Base-by-base conservation (phyloP, 2,329 filamentous ascomycete species). In the Cladosporium sp. region DNA sequence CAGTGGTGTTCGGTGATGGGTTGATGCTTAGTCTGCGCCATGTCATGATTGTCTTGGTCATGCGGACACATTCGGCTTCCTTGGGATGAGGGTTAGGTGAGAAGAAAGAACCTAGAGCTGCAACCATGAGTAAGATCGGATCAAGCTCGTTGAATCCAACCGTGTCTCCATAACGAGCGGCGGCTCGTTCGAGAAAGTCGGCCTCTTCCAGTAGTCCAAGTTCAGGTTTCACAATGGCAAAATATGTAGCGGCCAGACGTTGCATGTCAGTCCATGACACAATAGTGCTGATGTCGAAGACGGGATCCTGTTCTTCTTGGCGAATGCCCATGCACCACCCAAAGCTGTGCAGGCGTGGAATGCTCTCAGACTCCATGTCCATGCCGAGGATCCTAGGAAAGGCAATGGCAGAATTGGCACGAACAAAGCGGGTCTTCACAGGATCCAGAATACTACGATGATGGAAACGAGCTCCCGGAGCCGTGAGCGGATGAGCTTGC, bases 371-470 rank as follows among this genome's bases (percentile, higher is more conserved):
- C 60, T 84, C 81, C 17, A 83, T 71, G 44, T 78, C 76, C 56
- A 83, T 74, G 0, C 78, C 81, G 34, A 84, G 68, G 32, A 77
- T 77, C 42, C 81, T 71, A 1, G 83, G 75, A 62, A 84, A 84
- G 0, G 81, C 80, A 0, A 82, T 78, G 0, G 81, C 81, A 20
- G 68, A 70, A 52, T 71, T 71, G 8, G 69, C 69, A 35, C 68
- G 61, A 17, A 71, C 69, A 48, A 70, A 71, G 1, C 69, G 67
- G 13, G 68, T 71, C 60, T 70, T 70, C 48, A 68, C 65, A 0
- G 69, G 69, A 57, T 71, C 69, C 22, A 71, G 59, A 25, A 71
- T 71, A 44, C 68, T 65, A n/a, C 69, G 65, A 50, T 71, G 69
- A 34, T 71, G 69, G 54, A 71, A 71, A 1, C 68, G 63, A 20